Evolutionary conservation across 139 green algal genomes (phyloP).

Genomic region (Volvox reticuliferus): DNA sequence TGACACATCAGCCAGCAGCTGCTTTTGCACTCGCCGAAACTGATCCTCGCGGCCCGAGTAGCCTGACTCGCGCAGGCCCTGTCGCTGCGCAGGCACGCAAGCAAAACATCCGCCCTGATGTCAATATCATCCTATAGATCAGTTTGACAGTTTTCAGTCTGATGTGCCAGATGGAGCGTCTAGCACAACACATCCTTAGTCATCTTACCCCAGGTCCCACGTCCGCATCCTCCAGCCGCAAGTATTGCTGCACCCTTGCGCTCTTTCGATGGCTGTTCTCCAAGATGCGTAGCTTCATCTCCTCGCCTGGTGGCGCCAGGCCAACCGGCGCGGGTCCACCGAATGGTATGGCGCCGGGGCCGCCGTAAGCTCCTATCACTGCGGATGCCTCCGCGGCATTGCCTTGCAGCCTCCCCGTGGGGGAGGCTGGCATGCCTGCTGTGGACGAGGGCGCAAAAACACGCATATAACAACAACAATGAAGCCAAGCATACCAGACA

Average conservation of each 20-base stretch:
- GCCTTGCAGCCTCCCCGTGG: neutral
- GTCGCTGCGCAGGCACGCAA: neutral
- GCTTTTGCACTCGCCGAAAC: constrained; percentile 64
- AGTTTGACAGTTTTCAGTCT: neutral
- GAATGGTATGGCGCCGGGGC: neutral
- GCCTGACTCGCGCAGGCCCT: neutral
- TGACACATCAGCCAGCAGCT: constrained; percentile 68
- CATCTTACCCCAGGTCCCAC: neutral
- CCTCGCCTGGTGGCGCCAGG: constrained; percentile 20
- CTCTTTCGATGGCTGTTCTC: constrained; percentile 52
- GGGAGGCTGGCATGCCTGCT: constrained; percentile 1
- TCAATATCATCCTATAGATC: no score
- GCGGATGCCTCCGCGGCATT: no score
- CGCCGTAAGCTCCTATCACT: neutral
- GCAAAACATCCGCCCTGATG: no score
- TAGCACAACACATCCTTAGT: neutral
- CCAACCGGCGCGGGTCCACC: neutral
- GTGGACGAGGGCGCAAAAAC: neutral
- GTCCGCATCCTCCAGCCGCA: constrained; percentile 1
- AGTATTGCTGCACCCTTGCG: constrained; percentile 52
- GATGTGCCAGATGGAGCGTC: neutral
- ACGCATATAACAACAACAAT: no score
- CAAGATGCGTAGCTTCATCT: constrained; percentile 58
- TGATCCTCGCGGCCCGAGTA: constrained; percentile 35
- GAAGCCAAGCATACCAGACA: no score